Evolutionary conservation across 495 filamentous ascomycete genomes (phyloP).

Genomic region (Tuber indicum): DNA sequence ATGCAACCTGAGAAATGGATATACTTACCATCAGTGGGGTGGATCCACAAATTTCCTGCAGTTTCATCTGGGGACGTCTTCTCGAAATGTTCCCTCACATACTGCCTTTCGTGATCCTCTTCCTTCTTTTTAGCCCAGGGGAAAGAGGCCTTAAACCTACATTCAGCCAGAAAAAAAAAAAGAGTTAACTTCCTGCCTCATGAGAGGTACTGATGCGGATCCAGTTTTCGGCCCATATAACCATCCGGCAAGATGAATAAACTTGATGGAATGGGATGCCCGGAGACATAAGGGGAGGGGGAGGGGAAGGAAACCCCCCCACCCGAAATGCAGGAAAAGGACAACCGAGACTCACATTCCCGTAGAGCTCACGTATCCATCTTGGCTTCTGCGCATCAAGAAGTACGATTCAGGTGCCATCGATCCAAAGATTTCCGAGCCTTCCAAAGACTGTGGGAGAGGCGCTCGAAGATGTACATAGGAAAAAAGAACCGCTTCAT

Average conservation of each 20-base stretch:
- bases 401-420: slow-evolving; percentile 82
- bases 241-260: slow-evolving; percentile 1
- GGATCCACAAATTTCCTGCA: slow-evolving; percentile 94
- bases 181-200: slow-evolving; percentile 18
- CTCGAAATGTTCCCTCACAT: slow-evolving; percentile 64
- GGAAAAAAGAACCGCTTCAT: slow-evolving; percentile 69
- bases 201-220: background rate
- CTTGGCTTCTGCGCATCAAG: slow-evolving; percentile 90
- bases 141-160: slow-evolving; percentile 86
- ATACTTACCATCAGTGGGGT: slow-evolving; percentile 65
- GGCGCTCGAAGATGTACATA: slow-evolving; percentile 93
- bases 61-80: slow-evolving; percentile 84
- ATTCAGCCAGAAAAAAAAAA: slow-evolving; percentile 12
- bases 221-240: background rate
- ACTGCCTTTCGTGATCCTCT: slow-evolving; percentile 78
- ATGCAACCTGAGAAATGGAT: background rate
- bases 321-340: slow-evolving; percentile 5
- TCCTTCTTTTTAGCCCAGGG: slow-evolving; percentile 81
- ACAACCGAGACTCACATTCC: slow-evolving; percentile 59
- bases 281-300: background rate
- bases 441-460: slow-evolving; percentile 74
- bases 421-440: slow-evolving; percentile 84
- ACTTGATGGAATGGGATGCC: background rate
- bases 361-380: slow-evolving; percentile 90
- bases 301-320: background rate